These are phyloP conservation scores for Phytophthora sp. DNA, from an alignment of 352 stramenopile species.

Conservation along the genomic window DNA sequence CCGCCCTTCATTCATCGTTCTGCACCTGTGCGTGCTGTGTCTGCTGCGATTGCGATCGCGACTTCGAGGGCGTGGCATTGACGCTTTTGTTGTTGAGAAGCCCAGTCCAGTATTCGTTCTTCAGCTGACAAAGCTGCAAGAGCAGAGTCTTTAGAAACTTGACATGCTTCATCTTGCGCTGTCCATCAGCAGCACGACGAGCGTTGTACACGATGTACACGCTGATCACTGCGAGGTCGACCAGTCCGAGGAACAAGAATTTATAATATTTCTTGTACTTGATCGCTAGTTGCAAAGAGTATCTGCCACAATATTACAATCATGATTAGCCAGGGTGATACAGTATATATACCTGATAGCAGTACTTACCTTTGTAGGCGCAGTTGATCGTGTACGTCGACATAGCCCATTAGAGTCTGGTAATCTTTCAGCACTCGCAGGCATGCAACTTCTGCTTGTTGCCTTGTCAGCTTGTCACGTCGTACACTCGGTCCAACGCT, in stretches of 20 bases:
- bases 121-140: conserved; percentile 5
- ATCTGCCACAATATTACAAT: no score
- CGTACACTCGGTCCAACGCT: neutral
- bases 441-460: neutral
- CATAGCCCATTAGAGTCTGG: neutral
- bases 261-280: conserved; percentile 25
- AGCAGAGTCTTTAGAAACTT: conserved; percentile 10
- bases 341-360: conserved; percentile 12
- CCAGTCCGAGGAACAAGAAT: conserved; percentile 10
- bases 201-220: conserved; percentile 16
- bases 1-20: neutral
- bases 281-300: conserved; percentile 2
- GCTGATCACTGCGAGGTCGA: conserved; percentile 13
- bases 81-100: no score
- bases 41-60: neutral
- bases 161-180: conserved; percentile 3
- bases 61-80: conserved; percentile 1
- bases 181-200: neutral
- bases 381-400: neutral
- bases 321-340: neutral
- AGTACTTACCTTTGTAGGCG: conserved; percentile 2
- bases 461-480: no score
- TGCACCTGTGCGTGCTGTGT: neutral
- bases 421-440: neutral
- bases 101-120: neutral